These are phyloP conservation scores for Metarhizium rileyi DNA, from an alignment of 2,329 filamentous ascomycete species.

Conservation along the genomic window DNA sequence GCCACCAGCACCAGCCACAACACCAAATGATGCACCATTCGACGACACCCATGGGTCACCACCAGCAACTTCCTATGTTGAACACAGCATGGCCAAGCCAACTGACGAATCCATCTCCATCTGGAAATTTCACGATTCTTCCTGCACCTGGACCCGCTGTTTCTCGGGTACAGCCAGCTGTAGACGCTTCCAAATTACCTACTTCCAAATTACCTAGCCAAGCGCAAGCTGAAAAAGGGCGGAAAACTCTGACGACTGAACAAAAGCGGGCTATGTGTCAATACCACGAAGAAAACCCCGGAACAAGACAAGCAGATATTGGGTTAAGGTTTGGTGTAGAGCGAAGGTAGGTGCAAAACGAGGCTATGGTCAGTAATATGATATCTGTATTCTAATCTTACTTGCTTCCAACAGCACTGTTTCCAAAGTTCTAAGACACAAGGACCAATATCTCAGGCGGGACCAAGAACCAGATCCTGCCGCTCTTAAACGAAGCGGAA, in stretches of 20 bases:
- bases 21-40: conserved; percentile 24
- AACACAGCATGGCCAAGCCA: conserved; percentile 75
- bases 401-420: conserved; percentile 62
- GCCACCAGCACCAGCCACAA: conserved; percentile 23
- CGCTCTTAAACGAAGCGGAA: conserved; percentile 57
- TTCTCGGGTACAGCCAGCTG: conserved; percentile 36
- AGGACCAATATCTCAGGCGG: conserved; percentile 88
- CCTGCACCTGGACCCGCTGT: conserved; percentile 49
- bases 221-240: conserved; percentile 51
- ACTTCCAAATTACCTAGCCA: conserved; percentile 20
- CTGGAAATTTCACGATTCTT: conserved; percentile 46
- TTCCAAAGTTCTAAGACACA: conserved; percentile 92
- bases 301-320: conserved; percentile 91
- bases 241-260: conserved; percentile 83
- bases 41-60: conserved; percentile 39
- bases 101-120: conserved; percentile 58
- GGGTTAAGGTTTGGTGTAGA: conserved; percentile 93
- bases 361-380: neutral
- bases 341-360: conserved; percentile 62
- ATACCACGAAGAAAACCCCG: conserved; percentile 83
- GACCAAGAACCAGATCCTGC: conserved; percentile 56
- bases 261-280: conserved; percentile 90
- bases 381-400: neutral
- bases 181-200: conserved; percentile 18
- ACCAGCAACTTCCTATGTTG: conserved; percentile 55